Evolutionary conservation across 192 early-diverging fungal species (phyloP), one percentile per base, ranked within the genome.

Genomic region (Backusella circina): DNA sequence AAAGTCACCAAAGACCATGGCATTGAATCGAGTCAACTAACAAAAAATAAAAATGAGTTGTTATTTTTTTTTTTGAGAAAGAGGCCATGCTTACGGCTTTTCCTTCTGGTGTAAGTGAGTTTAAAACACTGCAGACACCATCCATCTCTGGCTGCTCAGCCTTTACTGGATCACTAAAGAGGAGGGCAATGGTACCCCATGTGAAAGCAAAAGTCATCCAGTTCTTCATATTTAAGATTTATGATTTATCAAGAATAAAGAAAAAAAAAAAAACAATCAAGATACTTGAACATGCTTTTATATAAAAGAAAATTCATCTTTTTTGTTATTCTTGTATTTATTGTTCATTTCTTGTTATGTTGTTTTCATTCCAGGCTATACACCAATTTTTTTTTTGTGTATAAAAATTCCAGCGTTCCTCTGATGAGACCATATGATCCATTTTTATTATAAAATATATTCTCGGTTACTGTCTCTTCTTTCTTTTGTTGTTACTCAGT

Each of bases 361-460:
- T 61, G 54, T 61, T 61, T 61, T 61, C 54, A 61, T 61, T 61
- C 54, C 54, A 61, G 54, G 23, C 54, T 61, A 28, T 61, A 61
- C 26, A 13, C 23, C 12, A 61, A 61, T 61, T n/a, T n/a, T 47
- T 35, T 41, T 47, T 61, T 26, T 61, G 21, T 26, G 54, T 26
- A 61, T 61, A 61, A 61, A 57, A 61, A 61, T 61, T 61, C 54
- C 54, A 26, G 26, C n/a, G 23, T n/a, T 61, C 26, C 28, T 28
- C 23, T 23, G 26, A 61, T 28, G 23, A 12, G 26, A 28, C 16
- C 51, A 23, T 9, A 57, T 57, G 23, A 57, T 23, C 9, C 12
- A 23, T 26, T 57, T 8, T 23, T 57, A 23, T 57, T 23, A 9
- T 23, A 51, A 23, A 21, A 21, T 9, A 21, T n/a, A 9, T 28